Percentiles rank a stretch among this genome's conserved stretches.
Evolutionary conservation across 1,139 yeast species (phyloP).

Genomic region (Protomyces lactucae-debilis): DNA sequence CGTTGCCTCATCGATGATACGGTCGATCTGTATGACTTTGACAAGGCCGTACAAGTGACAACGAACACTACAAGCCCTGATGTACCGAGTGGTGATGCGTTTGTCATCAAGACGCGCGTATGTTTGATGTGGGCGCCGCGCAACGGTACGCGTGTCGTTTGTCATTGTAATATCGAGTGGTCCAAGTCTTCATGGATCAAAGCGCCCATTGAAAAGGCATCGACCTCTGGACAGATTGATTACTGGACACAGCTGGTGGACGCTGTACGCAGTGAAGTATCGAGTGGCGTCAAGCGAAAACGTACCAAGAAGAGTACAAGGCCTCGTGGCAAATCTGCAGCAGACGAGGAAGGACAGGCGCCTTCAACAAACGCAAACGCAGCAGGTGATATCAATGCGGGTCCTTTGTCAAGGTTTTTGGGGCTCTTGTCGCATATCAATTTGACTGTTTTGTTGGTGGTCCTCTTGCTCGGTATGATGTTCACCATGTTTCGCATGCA

Average conservation of each 20-base stretch:
- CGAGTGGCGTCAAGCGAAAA: constrained; percentile 34
- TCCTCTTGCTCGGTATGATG: constrained; percentile 14
- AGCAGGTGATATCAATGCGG: not conserved
- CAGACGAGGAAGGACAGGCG: not conserved
- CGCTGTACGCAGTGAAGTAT: constrained; percentile 47
- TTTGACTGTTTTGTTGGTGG: not conserved
- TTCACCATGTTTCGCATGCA: constrained; percentile 21
- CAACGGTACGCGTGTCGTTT: constrained; percentile 61
- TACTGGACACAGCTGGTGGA: constrained; percentile 56
- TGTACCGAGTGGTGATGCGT: constrained; percentile 87
- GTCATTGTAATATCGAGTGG: constrained; percentile 75
- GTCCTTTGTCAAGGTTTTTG: not conserved
- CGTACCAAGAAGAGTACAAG: constrained; percentile 38
- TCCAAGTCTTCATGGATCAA: constrained; percentile 81
- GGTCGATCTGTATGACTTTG: constrained; percentile 58
- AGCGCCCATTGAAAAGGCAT: constrained; percentile 77
- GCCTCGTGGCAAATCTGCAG: constrained; percentile 23
- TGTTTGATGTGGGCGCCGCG: constrained; percentile 71
- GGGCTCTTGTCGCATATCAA: constrained; percentile 10
- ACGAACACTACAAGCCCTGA: constrained; percentile 81
- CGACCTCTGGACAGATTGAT: constrained; percentile 82
- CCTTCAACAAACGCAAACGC: not conserved
- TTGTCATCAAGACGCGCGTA: constrained; percentile 62
- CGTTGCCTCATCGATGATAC: constrained; percentile 72
- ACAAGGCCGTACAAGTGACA: constrained; percentile 53